Evolutionary conservation across 441 rosid species (phyloP).

Genomic region (Brassica hybrid): DNA sequence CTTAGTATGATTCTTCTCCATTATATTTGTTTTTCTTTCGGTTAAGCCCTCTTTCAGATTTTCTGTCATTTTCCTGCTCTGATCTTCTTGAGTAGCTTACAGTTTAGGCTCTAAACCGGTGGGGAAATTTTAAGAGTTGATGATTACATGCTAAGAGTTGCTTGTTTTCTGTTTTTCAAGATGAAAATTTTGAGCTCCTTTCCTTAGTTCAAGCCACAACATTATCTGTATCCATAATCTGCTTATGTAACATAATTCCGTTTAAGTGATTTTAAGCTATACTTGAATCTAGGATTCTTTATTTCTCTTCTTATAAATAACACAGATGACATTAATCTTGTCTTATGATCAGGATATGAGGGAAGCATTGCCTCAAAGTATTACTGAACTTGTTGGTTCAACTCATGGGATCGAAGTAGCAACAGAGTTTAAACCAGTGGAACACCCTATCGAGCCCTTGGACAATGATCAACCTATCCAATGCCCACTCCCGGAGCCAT

Average conservation of each 20-base stretch:
- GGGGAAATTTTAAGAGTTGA: no score
- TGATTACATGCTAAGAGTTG: background rate
- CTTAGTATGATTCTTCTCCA: slow-evolving; percentile 8
- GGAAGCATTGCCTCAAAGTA: slow-evolving; percentile 61
- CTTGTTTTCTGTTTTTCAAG: background rate
- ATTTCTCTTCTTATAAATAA: background rate
- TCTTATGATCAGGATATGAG: slow-evolving; percentile 62
- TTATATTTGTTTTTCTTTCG: no score
- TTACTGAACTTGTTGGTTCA: slow-evolving; percentile 43
- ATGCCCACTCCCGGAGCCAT: slow-evolving; percentile 88
- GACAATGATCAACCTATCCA: slow-evolving; percentile 78
- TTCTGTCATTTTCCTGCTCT: no score
- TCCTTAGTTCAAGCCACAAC: slow-evolving; percentile 4
- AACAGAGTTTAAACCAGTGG: slow-evolving; percentile 89
- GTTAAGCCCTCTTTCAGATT: no score
- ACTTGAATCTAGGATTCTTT: slow-evolving; percentile 13
- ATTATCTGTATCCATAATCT: background rate
- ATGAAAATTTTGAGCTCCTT: background rate
- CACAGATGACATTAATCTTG: slow-evolving; percentile 7
- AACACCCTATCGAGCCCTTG: slow-evolving; percentile 83
- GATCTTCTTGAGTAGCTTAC: no score
- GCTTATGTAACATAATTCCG: background rate
- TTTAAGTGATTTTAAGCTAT: slow-evolving; percentile 1
- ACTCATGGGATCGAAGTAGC: slow-evolving; percentile 84
- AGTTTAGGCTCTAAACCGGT: no score